Evolutionary conservation across 495 filamentous ascomycete genomes (phyloP), one percentile per base, ranked within the genome.

Genomic region (Hypoxylon perforatum): DNA sequence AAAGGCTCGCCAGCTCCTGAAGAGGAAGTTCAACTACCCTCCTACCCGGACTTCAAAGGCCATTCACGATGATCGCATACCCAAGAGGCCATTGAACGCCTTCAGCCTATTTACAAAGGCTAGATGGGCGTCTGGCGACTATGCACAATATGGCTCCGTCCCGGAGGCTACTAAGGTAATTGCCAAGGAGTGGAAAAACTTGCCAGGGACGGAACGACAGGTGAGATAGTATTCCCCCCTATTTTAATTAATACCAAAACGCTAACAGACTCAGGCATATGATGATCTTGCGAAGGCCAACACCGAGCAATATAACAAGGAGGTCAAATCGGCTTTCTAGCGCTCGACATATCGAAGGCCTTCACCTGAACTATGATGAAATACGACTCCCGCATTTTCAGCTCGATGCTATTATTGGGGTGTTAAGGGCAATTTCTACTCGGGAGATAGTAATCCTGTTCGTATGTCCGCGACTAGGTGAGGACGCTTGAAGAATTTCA

Each of bases 11-110:
- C 52, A 15, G 0, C 12, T 15, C 1, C 81, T 94, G 10, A 75
- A 71, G 58, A 67, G 21, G 47, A 75, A 73, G n/a, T 62, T 39
- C n/a, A 57, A 66, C 11, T 22, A 36, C 57, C 71, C 71, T 2
- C 71, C 71, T 2, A 74, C 73, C 23, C 49, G 77, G 4, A 49
- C 17, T 19, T 10, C 65, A 28, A 62, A 61, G 30, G 14, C 54
- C 42, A 67, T 92, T 61, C 61, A 72, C 0, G 91, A 94, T 70
- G 81, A 86, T 9, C 85, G 92, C 12, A 61, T 76, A 21, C 86
- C 88, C 47, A 89, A 87, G 69, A 35, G 58, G 1, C 76, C 82
- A 9, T 0, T 14, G 0, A 72, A 35, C 5, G 5, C 79, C 4
- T 93, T 69, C 67, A 17, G 58, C 0, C 45, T 72, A 1, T 94